A percentile compares a stretch with the other conserved stretches of the same genome.
Evolutionary conservation across 2,329 filamentous ascomycete species (phyloP).

Genomic region (Fusarium begoniae): DNA sequence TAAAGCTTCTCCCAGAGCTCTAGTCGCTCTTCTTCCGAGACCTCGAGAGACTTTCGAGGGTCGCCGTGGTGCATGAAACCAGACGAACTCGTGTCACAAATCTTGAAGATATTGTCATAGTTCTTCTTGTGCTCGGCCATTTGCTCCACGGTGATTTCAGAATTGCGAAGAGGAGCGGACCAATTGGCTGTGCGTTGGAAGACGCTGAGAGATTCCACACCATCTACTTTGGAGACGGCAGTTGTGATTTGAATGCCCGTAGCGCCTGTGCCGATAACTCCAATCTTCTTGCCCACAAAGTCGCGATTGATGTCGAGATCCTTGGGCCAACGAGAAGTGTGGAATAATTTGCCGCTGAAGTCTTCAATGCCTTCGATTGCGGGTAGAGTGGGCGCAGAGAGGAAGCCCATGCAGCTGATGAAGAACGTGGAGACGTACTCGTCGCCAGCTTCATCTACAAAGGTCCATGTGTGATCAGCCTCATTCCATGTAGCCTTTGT

Average conservation of each 20-base stretch:
- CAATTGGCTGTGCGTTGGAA: slow-evolving; percentile 45
- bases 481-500: slow-evolving; percentile 9
- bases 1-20: slow-evolving; percentile 28
- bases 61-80: slow-evolving; percentile 28
- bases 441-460: not conserved
- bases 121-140: slow-evolving; percentile 21
- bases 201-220: slow-evolving; percentile 46
- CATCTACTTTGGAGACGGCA: slow-evolving; percentile 30
- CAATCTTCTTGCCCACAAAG: slow-evolving; percentile 19
- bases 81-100: slow-evolving; percentile 7
- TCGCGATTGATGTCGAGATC: not conserved
- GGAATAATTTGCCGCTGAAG: slow-evolving; percentile 17
- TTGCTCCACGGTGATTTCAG: slow-evolving; percentile 12
- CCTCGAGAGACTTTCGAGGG: slow-evolving; percentile 25
- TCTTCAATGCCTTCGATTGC: slow-evolving; percentile 15
- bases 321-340: slow-evolving; percentile 30
- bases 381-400: slow-evolving; percentile 24
- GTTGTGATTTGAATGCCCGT: slow-evolving; percentile 34
- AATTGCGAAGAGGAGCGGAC: slow-evolving; percentile 37
- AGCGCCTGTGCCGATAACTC: slow-evolving; percentile 28
- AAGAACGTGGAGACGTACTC: slow-evolving; percentile 15
- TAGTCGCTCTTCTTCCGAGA: slow-evolving; percentile 3
- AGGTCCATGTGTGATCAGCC: not conserved
- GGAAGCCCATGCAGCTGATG: slow-evolving; percentile 23
- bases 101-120: slow-evolving; percentile 23